A percentile compares a stretch with the other conserved stretches of the same genome.
Evolutionary conservation across 176 grass and related monocot species (phyloP).

Genomic region (Hyparrhenia diplandra): DNA sequence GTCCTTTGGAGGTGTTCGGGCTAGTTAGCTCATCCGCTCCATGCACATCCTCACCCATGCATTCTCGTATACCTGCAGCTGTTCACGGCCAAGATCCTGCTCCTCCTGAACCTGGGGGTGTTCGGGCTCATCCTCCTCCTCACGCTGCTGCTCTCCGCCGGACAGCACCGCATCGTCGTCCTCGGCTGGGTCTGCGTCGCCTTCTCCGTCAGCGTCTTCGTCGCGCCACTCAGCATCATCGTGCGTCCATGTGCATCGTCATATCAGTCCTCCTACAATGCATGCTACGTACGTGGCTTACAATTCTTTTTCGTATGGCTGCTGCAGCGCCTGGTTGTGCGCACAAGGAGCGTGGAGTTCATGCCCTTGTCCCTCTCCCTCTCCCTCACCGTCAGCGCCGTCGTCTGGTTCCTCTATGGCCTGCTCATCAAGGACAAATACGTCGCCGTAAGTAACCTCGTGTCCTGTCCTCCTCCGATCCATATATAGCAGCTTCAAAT

Average conservation of each 20-base stretch:
- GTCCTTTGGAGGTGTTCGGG: too few species aligned
- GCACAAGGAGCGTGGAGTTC: conserved; percentile 81
- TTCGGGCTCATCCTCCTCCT: conserved; percentile 69
- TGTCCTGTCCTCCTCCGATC: too few species aligned
- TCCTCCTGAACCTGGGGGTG: conserved; percentile 53
- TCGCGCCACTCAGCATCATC: conserved; percentile 76
- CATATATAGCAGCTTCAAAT: too few species aligned
- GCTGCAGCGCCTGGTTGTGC: conserved; percentile 70
- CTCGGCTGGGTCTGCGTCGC: conserved; percentile 83
- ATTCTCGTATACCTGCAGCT: not conserved
- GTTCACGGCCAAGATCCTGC: conserved; percentile 58
- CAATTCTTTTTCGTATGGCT: not conserved
- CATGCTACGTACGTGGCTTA: too few species aligned
- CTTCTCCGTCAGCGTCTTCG: conserved; percentile 75
- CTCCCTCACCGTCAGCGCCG: conserved; percentile 64
- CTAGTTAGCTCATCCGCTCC: too few species aligned
- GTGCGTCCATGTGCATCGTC: conserved; percentile 24
- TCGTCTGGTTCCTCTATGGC: conserved; percentile 83
- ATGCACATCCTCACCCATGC: too few species aligned
- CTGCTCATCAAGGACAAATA: conserved; percentile 77
- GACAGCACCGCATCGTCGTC: conserved; percentile 22
- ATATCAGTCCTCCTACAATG: not conserved
- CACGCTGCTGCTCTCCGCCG: conserved; percentile 38
- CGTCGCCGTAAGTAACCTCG: conserved; percentile 42
- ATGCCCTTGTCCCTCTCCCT: conserved; percentile 85